Base-by-base conservation (phyloP, 371 early-diverging fungal species). In the Mucor piriformis region DNA sequence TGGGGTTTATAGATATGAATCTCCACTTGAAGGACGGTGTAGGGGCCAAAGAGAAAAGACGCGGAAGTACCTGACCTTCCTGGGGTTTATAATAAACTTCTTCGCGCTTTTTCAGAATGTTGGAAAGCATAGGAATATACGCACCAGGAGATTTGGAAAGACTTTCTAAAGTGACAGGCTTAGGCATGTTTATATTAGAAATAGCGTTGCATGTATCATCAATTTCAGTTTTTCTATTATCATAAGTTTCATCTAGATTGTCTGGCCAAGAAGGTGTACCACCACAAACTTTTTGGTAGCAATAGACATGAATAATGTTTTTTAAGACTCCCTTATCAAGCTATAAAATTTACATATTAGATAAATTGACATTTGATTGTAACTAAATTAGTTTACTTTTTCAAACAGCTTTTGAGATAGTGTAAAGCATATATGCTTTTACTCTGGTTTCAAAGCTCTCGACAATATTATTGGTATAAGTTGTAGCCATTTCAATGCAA, bases 201-300 rank as follows among this genome's bases (percentile, higher is more conserved):
- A 55, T 33, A 16, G 34, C 56, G 3, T 32, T 20, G 23, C 44
- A 55, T 21, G 46, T 46, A 8, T 44, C 46, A 10, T 55, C 33
- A 46, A 55, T 55, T 20, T 7, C 7, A 46, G 18, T 12, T 32
- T 46, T 55, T 54, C 46, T 44, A 15, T 46, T 23, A 18, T 55
- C 46, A 34, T 54, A 54, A 16, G n/a, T 29, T 43, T 54, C 54
- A 40, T 42, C 29, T 35, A 42, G 32, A 20, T 54, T 16, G 27
- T 42, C 35, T 25, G 54, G 54, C 43, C 47, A 55, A 23, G 24
- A n/a, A 32, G 33, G 47, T 21, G 56, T 33, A 6, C 56, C 46
- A 25, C 56, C 56, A 46, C 47, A 55, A 23, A 55, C 35, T 15
- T 25, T 21, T 34, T 55, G 46, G 33, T 55, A 55, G 47, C 44